Base-by-base conservation (phyloP, 1,139 yeast genomes). In the Saccharomyces hybrid region DNA sequence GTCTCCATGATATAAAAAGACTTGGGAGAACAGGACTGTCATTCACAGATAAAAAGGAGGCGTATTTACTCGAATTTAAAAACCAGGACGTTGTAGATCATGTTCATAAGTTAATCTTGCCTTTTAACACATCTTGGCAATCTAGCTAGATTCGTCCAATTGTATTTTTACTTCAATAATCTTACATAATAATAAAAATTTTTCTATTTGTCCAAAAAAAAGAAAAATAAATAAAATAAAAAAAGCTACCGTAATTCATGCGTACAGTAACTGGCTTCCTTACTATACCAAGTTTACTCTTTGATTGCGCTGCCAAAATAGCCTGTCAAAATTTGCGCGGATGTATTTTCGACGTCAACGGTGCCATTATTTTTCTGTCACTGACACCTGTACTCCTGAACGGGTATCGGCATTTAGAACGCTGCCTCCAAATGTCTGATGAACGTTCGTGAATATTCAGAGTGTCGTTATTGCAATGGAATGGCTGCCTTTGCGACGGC, bases 101-200 rank as follows among this genome's bases (percentile, higher is more conserved):
- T 48, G 62, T 66, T 7, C 61, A 53, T 48, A 59, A 55, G n/a
- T 44, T 64, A 48, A 54, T 62, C 11, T 81, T 84, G 73, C 81
- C 84, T 8, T 19, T 11, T 8, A 16, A 19, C 44, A 7, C 23
- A 19, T 19, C 25, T 16, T 11, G 9, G 3, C 38, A 32, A 4
- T 38, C 44, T 11, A 16, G 25, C 14, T 19, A 11, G 4, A 7
- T 38, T 8, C 25, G 11, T 3, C 44, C 13, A 9, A 19, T 38
- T 38, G 44, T 38, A 38, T 9, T 9, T 8, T 9, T 19, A 38
- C 44, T 19, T 38, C 11, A 2, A 38, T 38, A 38, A 38, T 19
- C 13, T 16, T 38, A 38, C 44, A 8, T 38, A 38, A 38, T 11
- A 23, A 11, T 11, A 38, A 38, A 5, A 38, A 38, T 9, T 38